A percentile compares a stretch with the other conserved stretches of the same genome.
Conservation (phyloP, 176 grass and related monocot species). For the Zea mays region Zm-B73-REFERENCE-NAM-5.0 NC_050100.1:43944001-43944500, state of each 20-base stretch:
- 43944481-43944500: conserved; percentile 61
- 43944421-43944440: conserved; percentile 64
- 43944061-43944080: not conserved
- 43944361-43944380: conserved; percentile 52
- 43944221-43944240: too few species aligned
- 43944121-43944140: conserved; percentile 2
- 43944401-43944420: conserved; percentile 53
- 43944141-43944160: conserved; percentile 3
- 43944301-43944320: conserved; percentile 86
- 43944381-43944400: conserved; percentile 50
- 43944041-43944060: conserved; percentile 5
- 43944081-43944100: not conserved
- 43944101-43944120: conserved; percentile 6
- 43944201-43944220: not conserved
- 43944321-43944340: conserved; percentile 71
- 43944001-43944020: too few species aligned
- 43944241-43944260: not conserved
- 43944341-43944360: conserved; percentile 41
- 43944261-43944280: conserved; percentile 32
- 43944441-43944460: conserved; percentile 53
- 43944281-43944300: conserved; percentile 64
- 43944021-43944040: not conserved
- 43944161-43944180: conserved; percentile 19
- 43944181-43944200: conserved; percentile 27
- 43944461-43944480: conserved; percentile 54